Base-by-base conservation (phyloP, 495 filamentous ascomycete species). In the Rhizodiscina lignyota region DNA sequence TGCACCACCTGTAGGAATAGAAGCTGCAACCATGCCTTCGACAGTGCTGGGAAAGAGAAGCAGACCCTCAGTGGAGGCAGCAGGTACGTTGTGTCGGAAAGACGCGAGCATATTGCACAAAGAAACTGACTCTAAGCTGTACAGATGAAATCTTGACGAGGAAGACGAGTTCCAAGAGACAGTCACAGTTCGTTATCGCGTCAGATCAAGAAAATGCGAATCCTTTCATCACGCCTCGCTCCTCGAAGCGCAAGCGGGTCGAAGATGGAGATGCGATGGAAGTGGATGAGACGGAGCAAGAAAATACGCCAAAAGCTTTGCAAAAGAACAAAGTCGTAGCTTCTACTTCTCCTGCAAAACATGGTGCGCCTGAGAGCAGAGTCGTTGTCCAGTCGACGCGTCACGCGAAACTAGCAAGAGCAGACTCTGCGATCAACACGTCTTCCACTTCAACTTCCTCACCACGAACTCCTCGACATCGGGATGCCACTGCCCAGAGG, bases 381-480 rank as follows among this genome's bases (percentile, higher is more conserved):
- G 27, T 54, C 12, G 35, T 42, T 13, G 28, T 53, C 18, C 53
- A 27, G 8, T 27, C 24, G 8, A 6, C 24, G 24, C 8, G 24
- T 8, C 6, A 27, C 13, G 24, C 13, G 10, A 32, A 53, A 2
- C 39, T 52, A 8, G 28, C 48, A n/a, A 54, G 54, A 34, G 39
- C 43, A 30, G 52, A 47, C 29, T 39, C 51, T 4, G 44, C 48
- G 13, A 51, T 52, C 38, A 50, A 55, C 34, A 33, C 50, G 26
- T 36, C 40, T 36, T 39, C 49, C 13, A 17, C 32, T 50, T 21
- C 36, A 45, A 20, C 45, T 50, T 28, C 34, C 32, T 31, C 57
- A 3, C 79, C 80, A 1, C 62, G 71, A 38, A 83, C 82, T 8
- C 68, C 73, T 15, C 62, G 79, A 42, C 77, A 72, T 45, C 63